These are phyloP conservation scores for Cylindrotheca fusiformis DNA, from an alignment of 108 stramenopile genomes.

Conservation along the genomic window DNA sequence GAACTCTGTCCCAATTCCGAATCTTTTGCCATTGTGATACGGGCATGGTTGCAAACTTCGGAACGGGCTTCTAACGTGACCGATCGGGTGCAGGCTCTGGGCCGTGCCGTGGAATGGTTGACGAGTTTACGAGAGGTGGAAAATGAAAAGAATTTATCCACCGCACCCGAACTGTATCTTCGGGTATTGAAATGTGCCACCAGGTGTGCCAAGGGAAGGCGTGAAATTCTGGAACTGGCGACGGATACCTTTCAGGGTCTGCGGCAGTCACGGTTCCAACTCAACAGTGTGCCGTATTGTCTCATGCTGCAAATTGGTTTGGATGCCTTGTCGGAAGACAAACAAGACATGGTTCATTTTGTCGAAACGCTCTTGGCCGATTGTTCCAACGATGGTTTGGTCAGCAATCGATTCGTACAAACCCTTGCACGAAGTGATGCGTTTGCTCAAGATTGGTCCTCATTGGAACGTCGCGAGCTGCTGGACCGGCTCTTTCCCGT, in stretches of 20 bases:
- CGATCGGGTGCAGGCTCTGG: constrained; percentile 28
- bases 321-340: constrained; percentile 36
- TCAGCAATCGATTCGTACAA: constrained; percentile 43
- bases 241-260: constrained; percentile 32
- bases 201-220: constrained; percentile 7
- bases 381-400: constrained; percentile 66
- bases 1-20: constrained; percentile 60
- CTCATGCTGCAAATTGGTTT: constrained; percentile 53
- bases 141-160: constrained; percentile 28
- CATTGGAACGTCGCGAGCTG: constrained; percentile 33
- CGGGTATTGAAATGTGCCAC: constrained; percentile 44
- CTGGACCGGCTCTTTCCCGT: constrained; percentile 32
- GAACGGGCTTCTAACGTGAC: constrained; percentile 19
- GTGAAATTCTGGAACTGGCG: constrained; percentile 31
- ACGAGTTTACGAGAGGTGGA: constrained; percentile 49
- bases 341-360: constrained; percentile 34
- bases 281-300: constrained; percentile 49
- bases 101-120: constrained; percentile 57
- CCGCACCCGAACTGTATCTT: constrained; percentile 49
- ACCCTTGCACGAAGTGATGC: constrained; percentile 37
- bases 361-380: constrained; percentile 38
- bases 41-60: constrained; percentile 61
- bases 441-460: constrained; percentile 49
- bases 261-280: constrained; percentile 43
- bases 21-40: constrained; percentile 65